These are phyloP conservation scores for Asterella californica DNA, from an alignment of 225 moss, liverwort and hornwort genomes.

Conservation along the genomic window DNA sequence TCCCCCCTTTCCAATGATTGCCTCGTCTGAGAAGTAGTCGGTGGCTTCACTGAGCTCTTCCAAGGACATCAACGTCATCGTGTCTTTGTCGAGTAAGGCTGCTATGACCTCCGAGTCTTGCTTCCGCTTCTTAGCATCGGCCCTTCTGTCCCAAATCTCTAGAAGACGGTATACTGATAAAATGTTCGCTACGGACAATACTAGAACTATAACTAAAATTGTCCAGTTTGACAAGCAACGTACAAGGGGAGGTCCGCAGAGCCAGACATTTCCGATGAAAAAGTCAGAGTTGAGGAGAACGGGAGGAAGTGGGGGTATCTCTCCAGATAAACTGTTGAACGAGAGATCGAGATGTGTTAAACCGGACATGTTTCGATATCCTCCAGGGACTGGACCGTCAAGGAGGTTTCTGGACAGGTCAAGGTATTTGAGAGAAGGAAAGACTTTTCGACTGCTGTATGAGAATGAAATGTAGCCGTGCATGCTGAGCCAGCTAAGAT, in stretches of 20 bases:
- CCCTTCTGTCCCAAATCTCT: not conserved
- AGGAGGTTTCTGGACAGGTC: slow-evolving; percentile 19
- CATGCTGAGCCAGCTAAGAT: slow-evolving; percentile 11
- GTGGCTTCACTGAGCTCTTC: not conserved
- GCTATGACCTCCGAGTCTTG: not conserved
- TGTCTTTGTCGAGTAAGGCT: not conserved
- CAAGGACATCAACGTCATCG: not conserved
- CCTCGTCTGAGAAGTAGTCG: not conserved
- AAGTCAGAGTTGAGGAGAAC: not conserved
- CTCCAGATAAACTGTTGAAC: slow-evolving; percentile 19
- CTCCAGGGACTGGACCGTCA: not conserved
- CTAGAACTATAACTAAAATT: not conserved
- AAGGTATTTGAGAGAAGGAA: slow-evolving; percentile 7
- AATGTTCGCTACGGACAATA: no score
- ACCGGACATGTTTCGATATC: not conserved
- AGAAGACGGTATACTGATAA: no score
- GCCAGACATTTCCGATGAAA: not conserved
- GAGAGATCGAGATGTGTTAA: slow-evolving; percentile 7
- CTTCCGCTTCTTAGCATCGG: not conserved
- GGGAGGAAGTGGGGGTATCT: not conserved
- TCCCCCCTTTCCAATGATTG: not conserved
- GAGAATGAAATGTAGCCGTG: slow-evolving; percentile 4
- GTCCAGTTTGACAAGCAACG: not conserved
- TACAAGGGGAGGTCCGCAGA: not conserved
- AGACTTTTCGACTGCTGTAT: not conserved